Evolutionary conservation across 805 yeast species (phyloP), one percentile per base, ranked within the genome.

Genomic region (Brettanomyces nanus): DNA sequence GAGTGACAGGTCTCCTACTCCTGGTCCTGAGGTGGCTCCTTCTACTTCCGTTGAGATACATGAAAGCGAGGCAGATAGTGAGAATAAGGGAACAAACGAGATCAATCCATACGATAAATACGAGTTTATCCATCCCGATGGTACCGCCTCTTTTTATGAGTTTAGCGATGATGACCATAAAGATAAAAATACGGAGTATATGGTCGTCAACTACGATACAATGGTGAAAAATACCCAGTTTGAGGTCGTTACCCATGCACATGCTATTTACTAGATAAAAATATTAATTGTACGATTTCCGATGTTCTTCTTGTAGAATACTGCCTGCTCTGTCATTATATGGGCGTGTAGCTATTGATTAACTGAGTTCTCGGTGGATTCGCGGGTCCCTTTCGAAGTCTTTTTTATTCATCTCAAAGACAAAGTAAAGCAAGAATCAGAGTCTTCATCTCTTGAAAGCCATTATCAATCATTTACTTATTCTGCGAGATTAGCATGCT

Each of bases 121-220:
- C 32, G 34, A 33, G 13, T 43, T 51, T 28, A 38, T 45, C 14
- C 46, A 44, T 20, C 41, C 42, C 23, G 46, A 51, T 31, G 53
- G 52, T 7, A 35, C 37, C 4, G 11, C 35, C 15, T 28, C 47
- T n/a, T 23, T 38, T 10, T 43, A 39, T 31, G 36, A 38, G 11
- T 46, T 49, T 29, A 34, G 37, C 14, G 36, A 34, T 17, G 44
- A 33, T 2, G 49, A 44, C 19, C 45, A 42, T 22, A 27, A 31
- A 5, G 37, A 39, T 29, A 15, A 36, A 3, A 36, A 22, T 1
- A 43, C 42, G 13, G 39, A 41, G 23, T 52, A 40, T 35, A 53
- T 54, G 59, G 39, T 53, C 14, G 49, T 51, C 19, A 45, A 49
- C 11, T 33, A 45, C 7, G 35, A 32, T 7, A 48, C 47, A 21